Conservation (phyloP, 495 filamentous ascomycete species). For the Platismatia glauca region DNA sequence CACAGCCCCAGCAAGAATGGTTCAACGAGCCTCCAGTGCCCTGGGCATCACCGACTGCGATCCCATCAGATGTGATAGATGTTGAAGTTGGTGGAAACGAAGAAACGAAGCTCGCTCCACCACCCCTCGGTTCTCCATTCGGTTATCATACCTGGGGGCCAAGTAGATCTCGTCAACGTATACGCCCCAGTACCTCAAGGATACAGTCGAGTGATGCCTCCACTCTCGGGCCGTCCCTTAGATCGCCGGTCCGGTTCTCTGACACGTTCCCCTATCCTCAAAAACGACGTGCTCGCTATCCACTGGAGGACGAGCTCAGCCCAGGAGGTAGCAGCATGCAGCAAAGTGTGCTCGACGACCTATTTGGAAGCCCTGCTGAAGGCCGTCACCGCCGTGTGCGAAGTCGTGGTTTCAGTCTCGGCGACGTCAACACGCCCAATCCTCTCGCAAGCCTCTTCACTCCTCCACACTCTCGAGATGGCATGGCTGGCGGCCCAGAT, state of each 20-base stretch:
- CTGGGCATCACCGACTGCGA: slow-evolving; percentile 25
- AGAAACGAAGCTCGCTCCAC: slow-evolving; percentile 24
- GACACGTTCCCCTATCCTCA: slow-evolving; percentile 36
- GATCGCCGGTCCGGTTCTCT: slow-evolving; percentile 42
- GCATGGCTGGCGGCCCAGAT: slow-evolving; percentile 3
- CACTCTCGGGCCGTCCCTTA: slow-evolving; percentile 37
- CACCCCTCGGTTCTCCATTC: slow-evolving; percentile 49
- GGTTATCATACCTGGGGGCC: slow-evolving; percentile 50
- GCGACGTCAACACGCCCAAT: slow-evolving; percentile 31
- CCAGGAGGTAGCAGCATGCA: slow-evolving; percentile 38
- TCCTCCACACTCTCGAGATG: slow-evolving; percentile 27
- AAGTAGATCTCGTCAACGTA: slow-evolving; percentile 32
- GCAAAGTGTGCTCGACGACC: slow-evolving; percentile 42
- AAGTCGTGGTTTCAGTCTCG: slow-evolving; percentile 42
- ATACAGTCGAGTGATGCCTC: slow-evolving; percentile 25
- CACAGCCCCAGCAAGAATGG: slow-evolving; percentile 27
- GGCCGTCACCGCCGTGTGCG: slow-evolving; percentile 43
- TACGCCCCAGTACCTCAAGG: slow-evolving; percentile 27
- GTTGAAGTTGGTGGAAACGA: slow-evolving; percentile 28
- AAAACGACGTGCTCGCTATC: slow-evolving; percentile 44
- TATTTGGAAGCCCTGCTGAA: slow-evolving; percentile 38
- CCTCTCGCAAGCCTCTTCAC: slow-evolving; percentile 43
- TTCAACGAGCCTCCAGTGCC: slow-evolving; percentile 30
- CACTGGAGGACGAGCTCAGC: slow-evolving; percentile 39
- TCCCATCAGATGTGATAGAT: slow-evolving; percentile 19